Conservation (phyloP, 306 rosid species). For the Quercus wislizeni region DNA sequence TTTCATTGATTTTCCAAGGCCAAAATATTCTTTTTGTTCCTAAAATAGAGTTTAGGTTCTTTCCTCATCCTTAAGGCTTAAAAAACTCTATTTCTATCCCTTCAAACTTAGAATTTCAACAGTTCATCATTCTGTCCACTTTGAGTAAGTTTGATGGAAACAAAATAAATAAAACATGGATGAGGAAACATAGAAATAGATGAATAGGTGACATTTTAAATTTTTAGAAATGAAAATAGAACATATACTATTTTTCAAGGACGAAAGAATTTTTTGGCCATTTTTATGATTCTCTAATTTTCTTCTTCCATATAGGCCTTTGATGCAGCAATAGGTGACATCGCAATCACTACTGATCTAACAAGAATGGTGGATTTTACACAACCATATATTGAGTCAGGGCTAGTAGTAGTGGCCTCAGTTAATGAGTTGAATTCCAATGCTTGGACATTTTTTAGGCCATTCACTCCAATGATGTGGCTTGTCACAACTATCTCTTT, state of each 20-base stretch:
- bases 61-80: too few relatives aligned
- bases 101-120: too few relatives aligned
- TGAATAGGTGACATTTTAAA: too few relatives aligned
- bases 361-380: constrained; percentile 90
- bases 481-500: constrained; percentile 58
- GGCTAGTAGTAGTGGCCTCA: constrained; percentile 83
- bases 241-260: too few relatives aligned
- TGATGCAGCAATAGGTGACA: constrained; percentile 87
- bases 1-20: neutral
- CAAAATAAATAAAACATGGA: too few relatives aligned
- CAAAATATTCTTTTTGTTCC: too few relatives aligned
- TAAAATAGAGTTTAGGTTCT: too few relatives aligned
- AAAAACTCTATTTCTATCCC: too few relatives aligned
- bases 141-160: too few relatives aligned
- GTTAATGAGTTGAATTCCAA: constrained; percentile 42
- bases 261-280: rapidly evolving
- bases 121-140: too few relatives aligned
- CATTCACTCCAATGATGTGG: constrained; percentile 82
- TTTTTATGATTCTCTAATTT: neutral
- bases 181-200: too few relatives aligned
- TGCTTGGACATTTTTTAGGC: constrained; percentile 81
- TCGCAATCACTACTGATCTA: constrained; percentile 72
- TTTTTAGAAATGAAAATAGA: too few relatives aligned
- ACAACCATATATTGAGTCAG: constrained; percentile 82
- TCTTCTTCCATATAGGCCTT: constrained; percentile 46